Percentiles rank a stretch among this genome's conserved stretches.
Evolutionary conservation across 2,329 filamentous ascomycete species (phyloP).

Genomic region (Aschersonia sp.): DNA sequence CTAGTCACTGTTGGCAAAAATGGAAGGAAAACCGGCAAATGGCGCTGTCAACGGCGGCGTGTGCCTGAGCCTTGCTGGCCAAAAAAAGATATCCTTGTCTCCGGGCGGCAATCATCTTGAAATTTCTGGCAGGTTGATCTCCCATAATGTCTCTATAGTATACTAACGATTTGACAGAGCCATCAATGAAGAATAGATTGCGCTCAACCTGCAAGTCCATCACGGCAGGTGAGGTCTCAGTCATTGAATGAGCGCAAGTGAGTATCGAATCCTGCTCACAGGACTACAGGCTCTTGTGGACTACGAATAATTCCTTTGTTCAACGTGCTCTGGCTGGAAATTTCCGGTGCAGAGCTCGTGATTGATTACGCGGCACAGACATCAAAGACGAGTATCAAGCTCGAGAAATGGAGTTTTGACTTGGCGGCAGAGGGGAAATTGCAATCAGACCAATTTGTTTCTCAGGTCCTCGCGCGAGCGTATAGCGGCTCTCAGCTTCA

Average conservation of each 20-base stretch:
- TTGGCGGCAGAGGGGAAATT: conserved; percentile 26
- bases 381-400: conserved; percentile 44
- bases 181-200: conserved; percentile 2
- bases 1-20: no score
- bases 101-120: not conserved
- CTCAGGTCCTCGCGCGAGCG: conserved; percentile 49
- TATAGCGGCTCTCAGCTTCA: conserved; percentile 54
- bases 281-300: conserved; percentile 9
- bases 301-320: conserved; percentile 52
- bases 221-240: conserved; percentile 1
- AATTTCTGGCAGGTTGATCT: not conserved
- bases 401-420: conserved; percentile 37
- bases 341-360: conserved; percentile 43
- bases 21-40: no score
- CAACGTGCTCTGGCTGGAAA: conserved; percentile 71
- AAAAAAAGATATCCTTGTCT: not conserved
- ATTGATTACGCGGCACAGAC: conserved; percentile 57
- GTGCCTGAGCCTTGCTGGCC: no score
- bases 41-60: no score
- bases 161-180: conserved; percentile 4
- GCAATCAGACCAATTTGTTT: conserved; percentile 46
- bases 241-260: not conserved
- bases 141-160: not conserved
- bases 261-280: conserved; percentile 1
- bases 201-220: conserved; percentile 4